Evolutionary conservation across 257 asterid genomes (phyloP).

Genomic region (Linderniella brevidens): DNA sequence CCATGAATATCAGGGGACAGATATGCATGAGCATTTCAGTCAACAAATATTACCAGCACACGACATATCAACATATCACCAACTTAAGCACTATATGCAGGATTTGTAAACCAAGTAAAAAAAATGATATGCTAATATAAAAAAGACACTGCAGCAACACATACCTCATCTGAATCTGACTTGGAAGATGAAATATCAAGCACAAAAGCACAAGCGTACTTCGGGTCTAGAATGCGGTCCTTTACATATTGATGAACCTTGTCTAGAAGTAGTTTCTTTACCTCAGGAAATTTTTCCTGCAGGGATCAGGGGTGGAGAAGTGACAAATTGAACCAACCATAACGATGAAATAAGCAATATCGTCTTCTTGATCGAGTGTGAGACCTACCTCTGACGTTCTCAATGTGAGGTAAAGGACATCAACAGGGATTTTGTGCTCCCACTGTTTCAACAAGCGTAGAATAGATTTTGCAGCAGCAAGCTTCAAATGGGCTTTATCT

Average conservation of each 20-base stretch:
- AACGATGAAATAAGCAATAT: background rate
- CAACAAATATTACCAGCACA: no score
- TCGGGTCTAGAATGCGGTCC: constrained; percentile 85
- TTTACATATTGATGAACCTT: constrained; percentile 82
- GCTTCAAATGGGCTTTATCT: constrained; percentile 85
- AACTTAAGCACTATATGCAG: no score
- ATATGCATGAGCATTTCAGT: no score
- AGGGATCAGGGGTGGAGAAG: constrained; percentile 6
- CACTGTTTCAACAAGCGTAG: constrained; percentile 87
- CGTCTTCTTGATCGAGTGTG: no score
- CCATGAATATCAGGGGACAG: background rate
- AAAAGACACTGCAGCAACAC: no score
- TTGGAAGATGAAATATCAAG: constrained; percentile 46
- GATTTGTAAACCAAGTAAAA: no score
- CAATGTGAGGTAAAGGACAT: constrained; percentile 63
- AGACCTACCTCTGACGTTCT: constrained; percentile 64
- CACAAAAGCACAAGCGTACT: constrained; percentile 81
- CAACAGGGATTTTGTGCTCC: constrained; percentile 85
- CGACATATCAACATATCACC: no score
- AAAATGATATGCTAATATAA: no score
- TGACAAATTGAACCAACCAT: constrained; percentile 6
- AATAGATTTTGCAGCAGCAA: constrained; percentile 91
- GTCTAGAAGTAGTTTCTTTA: constrained; percentile 47
- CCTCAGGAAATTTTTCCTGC: constrained; percentile 75
- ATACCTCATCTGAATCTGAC: constrained; percentile 58